These are phyloP conservation scores for Dalbergia cochinchinensis DNA, from an alignment of 306 rosid species.

Conservation along the genomic window DNA sequence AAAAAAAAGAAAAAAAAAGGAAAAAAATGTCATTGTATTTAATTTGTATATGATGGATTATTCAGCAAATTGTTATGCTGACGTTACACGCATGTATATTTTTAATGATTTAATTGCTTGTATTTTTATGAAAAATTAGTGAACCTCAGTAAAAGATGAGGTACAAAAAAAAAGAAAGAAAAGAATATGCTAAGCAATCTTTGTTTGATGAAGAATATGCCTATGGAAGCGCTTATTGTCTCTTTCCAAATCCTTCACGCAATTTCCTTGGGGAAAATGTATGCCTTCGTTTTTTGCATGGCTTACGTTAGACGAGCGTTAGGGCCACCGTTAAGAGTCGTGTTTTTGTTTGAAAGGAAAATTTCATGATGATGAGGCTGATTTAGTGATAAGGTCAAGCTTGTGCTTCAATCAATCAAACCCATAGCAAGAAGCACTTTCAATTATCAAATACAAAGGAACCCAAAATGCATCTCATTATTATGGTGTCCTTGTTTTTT, in stretches of 20 bases:
- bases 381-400: constrained; percentile 17
- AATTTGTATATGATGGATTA: constrained; percentile 29
- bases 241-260: constrained; percentile 46
- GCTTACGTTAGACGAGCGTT: constrained; percentile 8
- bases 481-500: background rate
- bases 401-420: background rate
- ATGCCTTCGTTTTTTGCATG: constrained; percentile 38
- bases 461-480: background rate
- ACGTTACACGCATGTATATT: constrained; percentile 19
- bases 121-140: constrained; percentile 2
- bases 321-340: constrained; percentile 9
- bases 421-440: background rate
- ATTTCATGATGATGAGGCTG: background rate
- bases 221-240: background rate
- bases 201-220: constrained; percentile 56
- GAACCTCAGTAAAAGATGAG: background rate
- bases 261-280: constrained; percentile 28
- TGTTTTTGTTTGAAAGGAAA: constrained; percentile 31
- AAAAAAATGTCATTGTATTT: background rate
- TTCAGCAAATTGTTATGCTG: constrained; percentile 42
- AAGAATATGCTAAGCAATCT: constrained; percentile 52
- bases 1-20: background rate
- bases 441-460: background rate
- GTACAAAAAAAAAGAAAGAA: background rate
- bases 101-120: constrained; percentile 13